Evolutionary conservation across 2,329 filamentous ascomycete species (phyloP), one percentile per base, ranked within the genome.

Genomic region (Tolypocladium amazonense): DNA sequence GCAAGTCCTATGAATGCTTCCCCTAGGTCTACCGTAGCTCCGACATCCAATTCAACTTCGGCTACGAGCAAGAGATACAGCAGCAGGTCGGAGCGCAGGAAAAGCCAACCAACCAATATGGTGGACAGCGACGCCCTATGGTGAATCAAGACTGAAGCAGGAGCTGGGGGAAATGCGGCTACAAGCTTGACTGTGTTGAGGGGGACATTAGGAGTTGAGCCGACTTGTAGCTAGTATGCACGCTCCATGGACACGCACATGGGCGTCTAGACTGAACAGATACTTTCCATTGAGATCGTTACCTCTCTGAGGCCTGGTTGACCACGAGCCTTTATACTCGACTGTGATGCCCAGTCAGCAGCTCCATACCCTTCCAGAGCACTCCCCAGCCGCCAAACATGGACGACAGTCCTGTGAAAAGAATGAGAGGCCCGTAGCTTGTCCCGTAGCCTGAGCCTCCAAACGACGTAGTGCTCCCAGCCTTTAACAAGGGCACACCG

Each of bases 81-180:
- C 56, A 62, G 61, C 12, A 58, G 59, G 43, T 61, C 58, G 7
- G 64, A 64, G 15, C 55, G 18, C 9, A n/a, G 47, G 25, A 59
- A 56, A 38, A 33, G n/a, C 27, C 52, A 55, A 11, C 58, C 35
- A 33, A 58, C 47, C 39, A 60, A 62, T 30, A 56, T 65, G 56
- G 63, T 66, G 47, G 63, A 65, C 43, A 66, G 62, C 43, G 61
- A 66, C 27, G 56, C 61, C 20, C 58, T 66, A 5, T 66, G 64
- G 64, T 66, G 61, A 53, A n/a, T 11, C 9, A 53, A 20, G 50
- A 18, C 18, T n/a, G 18, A 18, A 53, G 30, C 50, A 14, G 27
- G 18, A 33, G 27, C 27, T 11, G n/a, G 27, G 25, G 11, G n/a
- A 18, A 35, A 33, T 12, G 30, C 18, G 30, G 27, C 47, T 20